Percentiles rank a stretch among this genome's conserved stretches.
Conservation (phyloP, 179 eudicot species). For the Amaranthus tricolor region DNA sequence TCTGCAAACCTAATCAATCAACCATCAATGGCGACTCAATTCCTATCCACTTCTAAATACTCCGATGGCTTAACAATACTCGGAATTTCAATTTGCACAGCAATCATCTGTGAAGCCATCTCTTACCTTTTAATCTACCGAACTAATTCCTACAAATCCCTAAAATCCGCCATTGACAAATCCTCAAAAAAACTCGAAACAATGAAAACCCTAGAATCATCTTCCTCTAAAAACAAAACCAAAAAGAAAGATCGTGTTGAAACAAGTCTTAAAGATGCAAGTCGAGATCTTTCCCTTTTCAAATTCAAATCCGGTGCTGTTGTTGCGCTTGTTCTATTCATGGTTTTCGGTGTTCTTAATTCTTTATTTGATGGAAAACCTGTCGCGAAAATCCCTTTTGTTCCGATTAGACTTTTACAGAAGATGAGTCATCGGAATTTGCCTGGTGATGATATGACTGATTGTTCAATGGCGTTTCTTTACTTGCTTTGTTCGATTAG, state of each 20-base stretch:
- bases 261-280: constrained; percentile 78
- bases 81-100: constrained; percentile 69
- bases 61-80: constrained; percentile 71
- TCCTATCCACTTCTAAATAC: constrained; percentile 39
- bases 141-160: constrained; percentile 85
- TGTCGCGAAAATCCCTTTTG: constrained; percentile 84
- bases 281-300: constrained; percentile 83
- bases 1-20: neutral
- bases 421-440: constrained; percentile 92
- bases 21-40: constrained; percentile 36
- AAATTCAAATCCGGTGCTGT: constrained; percentile 95
- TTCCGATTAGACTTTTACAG: constrained; percentile 69
- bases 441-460: constrained; percentile 83
- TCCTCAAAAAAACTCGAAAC: constrained; percentile 93
- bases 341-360: constrained; percentile 77
- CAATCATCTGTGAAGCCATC: constrained; percentile 76
- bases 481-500: constrained; percentile 86
- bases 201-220: constrained; percentile 55
- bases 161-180: constrained; percentile 82
- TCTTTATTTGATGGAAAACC: constrained; percentile 79
- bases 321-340: constrained; percentile 76
- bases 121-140: constrained; percentile 90
- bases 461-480: constrained; percentile 96
- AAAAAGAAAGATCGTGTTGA: constrained; percentile 93
- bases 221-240: constrained; percentile 37